Base-by-base conservation (phyloP, 495 filamentous ascomycete genomes). In the Oidiodendron maius region DNA sequence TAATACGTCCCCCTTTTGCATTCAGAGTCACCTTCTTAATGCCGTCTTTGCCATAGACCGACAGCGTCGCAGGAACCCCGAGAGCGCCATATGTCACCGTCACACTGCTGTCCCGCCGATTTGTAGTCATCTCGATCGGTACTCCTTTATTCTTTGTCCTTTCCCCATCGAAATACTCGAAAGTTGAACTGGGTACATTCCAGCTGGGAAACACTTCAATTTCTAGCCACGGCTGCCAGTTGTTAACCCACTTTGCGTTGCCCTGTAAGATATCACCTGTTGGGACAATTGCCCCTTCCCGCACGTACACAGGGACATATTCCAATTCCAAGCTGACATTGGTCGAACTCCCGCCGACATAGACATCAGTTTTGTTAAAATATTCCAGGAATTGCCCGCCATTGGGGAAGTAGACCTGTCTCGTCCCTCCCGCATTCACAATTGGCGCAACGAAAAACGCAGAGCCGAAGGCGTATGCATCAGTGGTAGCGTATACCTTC, bases 401-500 rank as follows among this genome's bases (percentile, higher is more conserved):
- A 1, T 18, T 28, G 17, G 63, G 63, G 51, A 66, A 66, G 40
- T 59, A 61, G 1, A 66, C 61, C 8, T 16, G 41, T 18, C 63
- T 37, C 4, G 16, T 45, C 3, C 57, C 55, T 5, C 63, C 63
- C 26, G 42, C 20, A 10, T 45, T 25, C 5, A 66, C 51, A 18
- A 64, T 55, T 2, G 61, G 63, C n/a, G 61, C 63, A 18, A 66
- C 57, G 3, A 66, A 44, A 16, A 64, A 57, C 25, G 60, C 44
- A 5, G 39, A 48, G 4, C 63, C 63, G 47, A 66, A 64, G 39
- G 56, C 54, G 51, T 66, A 66, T 43, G 50, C 17, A 44, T 66
- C 63, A 4, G 44, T 40, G 4, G 55, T 55, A 1, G 30, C 47
- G 42, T 48, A 66, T 3, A 41, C 47, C 1, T 46, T 38, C 13